These are phyloP conservation scores for Naganishia kalamii DNA, from an alignment of 768 basidiomycete species.

Conservation along the genomic window DNA sequence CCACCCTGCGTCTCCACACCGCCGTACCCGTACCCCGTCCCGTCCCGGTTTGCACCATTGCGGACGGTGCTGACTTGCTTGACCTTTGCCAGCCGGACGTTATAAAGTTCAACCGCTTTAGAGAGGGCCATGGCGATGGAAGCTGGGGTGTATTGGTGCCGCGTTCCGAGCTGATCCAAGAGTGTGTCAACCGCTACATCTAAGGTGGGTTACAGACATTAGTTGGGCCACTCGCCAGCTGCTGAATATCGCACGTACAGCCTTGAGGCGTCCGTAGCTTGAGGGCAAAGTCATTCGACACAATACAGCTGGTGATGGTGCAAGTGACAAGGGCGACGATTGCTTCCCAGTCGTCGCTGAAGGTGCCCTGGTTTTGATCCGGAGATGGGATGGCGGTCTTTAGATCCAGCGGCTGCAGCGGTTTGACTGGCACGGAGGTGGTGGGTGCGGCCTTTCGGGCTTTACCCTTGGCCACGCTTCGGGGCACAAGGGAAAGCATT, in stretches of 20 bases:
- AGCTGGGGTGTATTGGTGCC: not conserved
- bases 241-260: not conserved
- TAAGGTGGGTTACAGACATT: not conserved
- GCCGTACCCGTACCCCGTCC: not conserved
- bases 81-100: not conserved
- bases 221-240: not conserved
- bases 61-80: not conserved
- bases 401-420: not conserved
- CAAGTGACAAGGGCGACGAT: not conserved
- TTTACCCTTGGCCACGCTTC: not conserved
- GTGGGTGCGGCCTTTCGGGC: not conserved
- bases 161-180: not conserved
- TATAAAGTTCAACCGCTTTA: not conserved
- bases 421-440: not conserved
- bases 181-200: not conserved
- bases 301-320: not conserved
- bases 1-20: not conserved
- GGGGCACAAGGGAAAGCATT: not conserved
- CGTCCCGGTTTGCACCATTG: not conserved
- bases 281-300: not conserved
- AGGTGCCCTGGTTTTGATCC: no score
- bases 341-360: not conserved
- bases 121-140: not conserved
- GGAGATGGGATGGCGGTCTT: not conserved
- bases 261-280: constrained; percentile 12